Base-by-base conservation (phyloP, 2,329 filamentous ascomycete genomes). In the Beauveria varroae region DNA sequence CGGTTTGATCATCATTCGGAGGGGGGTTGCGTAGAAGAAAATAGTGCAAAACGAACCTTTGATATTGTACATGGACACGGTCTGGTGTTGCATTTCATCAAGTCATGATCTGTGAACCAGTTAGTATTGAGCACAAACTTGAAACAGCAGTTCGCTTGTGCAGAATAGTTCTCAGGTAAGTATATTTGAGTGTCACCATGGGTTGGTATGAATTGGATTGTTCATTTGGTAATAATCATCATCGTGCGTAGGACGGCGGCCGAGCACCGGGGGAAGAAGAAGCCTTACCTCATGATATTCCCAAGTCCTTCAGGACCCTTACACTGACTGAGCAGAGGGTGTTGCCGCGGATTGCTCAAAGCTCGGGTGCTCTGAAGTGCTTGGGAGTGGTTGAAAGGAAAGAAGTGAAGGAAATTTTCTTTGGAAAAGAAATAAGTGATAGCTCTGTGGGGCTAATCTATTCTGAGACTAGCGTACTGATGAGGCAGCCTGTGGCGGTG, bases 121-220 rank as follows among this genome's bases (percentile, higher is more conserved):
- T 67, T 63, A 63, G 30, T 50, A 40, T 22, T 63, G 52, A 46
- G 34, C 55, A 51, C 30, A 37, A 49, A 28, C 5, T 41, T 10
- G 56, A 24, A 60, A 37, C 59, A 61, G 65, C 46, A 51, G 58
- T 58, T 63, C 46, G 62, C 28, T 63, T 12, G 30, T 55, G 58
- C 49, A 37, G 12, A 34, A 40, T 24, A 41, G 24, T 68, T 79
- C 78, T 85, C 82, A 85, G 82, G 69, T 14, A 30, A 20, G 75
- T 80, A 79, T 78, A 80, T 80, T 70, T 74, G 65, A 64, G 69
- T 67, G 73, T 84, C 81, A 82, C 82, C 83, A 85, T 78, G 74
- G 71, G 72, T 68, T 69, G 73, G 81, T 85, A 81, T 80, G 81
- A 80, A 75, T 85, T 85, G 82, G 82, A 85, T 85, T 85, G 81